Base-by-base conservation (phyloP, 306 rosid species). In the Cucumis melo region DNA sequence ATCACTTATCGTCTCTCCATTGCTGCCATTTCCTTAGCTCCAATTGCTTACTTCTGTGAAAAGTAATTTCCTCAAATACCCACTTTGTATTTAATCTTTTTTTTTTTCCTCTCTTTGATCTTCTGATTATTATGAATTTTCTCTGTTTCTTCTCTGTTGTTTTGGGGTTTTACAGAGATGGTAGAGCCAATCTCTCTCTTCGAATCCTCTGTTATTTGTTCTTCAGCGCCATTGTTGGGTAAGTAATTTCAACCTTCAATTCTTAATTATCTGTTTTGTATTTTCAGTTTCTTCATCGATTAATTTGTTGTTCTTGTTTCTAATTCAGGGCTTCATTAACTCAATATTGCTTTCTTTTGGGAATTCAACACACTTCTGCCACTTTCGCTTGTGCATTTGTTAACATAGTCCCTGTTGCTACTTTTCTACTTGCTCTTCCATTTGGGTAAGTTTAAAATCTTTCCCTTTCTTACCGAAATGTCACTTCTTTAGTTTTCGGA, bases 161-260 rank as follows among this genome's bases (percentile, higher is more conserved):
- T 21, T 24, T 6, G 5, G 54, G 54, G 54, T 48, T 71, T 91
- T 87, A 32, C 89, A 93, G 98, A 80, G 82, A 86, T 48, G 82
- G 63, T 36, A 88, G 97, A 82, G 87, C 90, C 1, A 73, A 77
- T 78, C 88, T 93, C 76, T 87, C 97, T 68, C 62, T 80, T 72
- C 81, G 91, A 38, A 86, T 89, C 82, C 66, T 88, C 67, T 89
- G 91, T 64, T 91, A 82, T 83, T 88, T 89, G 61, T 93, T 89
- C 91, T 79, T 91, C 86, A 93, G 98, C 79, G 97, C 93, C 84
- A 74, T 88, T 80, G 82, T 93, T 65, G 98, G 96, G 97, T 89
- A 78, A 80, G 93, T n/a, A n/a, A n/a, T 89, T 51, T 50, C 16
- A 46, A 46, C 5, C 55, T 62, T 62, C 15, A 36, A 64, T 17